Evolutionary conservation across 2,329 filamentous ascomycete species (phyloP).

Genomic region (Colletotrichum ledebouriae): DNA sequence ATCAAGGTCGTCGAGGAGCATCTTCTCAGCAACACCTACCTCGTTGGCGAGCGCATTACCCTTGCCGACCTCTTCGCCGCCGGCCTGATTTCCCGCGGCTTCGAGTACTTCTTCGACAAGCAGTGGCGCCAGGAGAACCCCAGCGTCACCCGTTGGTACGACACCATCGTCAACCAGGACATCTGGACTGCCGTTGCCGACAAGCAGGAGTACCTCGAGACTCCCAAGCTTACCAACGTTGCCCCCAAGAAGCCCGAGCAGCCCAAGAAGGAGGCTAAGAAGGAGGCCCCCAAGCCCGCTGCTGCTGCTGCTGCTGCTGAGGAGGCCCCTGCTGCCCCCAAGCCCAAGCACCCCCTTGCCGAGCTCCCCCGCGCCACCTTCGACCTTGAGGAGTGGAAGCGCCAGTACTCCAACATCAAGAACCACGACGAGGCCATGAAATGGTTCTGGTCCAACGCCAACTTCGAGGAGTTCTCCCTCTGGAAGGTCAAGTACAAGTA

Average conservation of each 20-base stretch:
- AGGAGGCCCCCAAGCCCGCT: conserved; percentile 49
- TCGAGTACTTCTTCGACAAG: conserved; percentile 95
- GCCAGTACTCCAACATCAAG: conserved; percentile 88
- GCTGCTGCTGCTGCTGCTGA: conserved; percentile 53
- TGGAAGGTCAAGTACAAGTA: conserved; percentile 99
- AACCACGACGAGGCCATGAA: conserved; percentile 84
- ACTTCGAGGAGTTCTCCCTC: conserved; percentile 94
- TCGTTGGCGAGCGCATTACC: conserved; percentile 97
- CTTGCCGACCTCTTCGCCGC: conserved; percentile 93
- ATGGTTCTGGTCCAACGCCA: conserved; percentile 98
- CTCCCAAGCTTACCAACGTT: conserved; percentile 78
- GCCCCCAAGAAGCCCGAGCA: conserved; percentile 84
- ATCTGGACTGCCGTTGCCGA: conserved; percentile 86
- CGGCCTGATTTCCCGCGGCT: conserved; percentile 85
- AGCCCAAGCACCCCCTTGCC: conserved; percentile 97
- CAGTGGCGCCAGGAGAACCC: conserved; percentile 86
- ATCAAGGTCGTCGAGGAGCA: conserved; percentile 85
- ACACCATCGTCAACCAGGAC: conserved; percentile 92
- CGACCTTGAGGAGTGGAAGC: conserved; percentile 97
- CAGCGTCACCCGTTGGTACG: conserved; percentile 92
- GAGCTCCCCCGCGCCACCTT: conserved; percentile 83
- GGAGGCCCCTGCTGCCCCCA: conserved; percentile 75
- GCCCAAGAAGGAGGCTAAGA: conserved; percentile 71
- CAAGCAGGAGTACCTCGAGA: conserved; percentile 84
- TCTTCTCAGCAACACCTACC: conserved; percentile 93